Evolutionary conservation across 2,329 filamentous ascomycete species (phyloP).

Genomic region (Fusarium sulawesiense): DNA sequence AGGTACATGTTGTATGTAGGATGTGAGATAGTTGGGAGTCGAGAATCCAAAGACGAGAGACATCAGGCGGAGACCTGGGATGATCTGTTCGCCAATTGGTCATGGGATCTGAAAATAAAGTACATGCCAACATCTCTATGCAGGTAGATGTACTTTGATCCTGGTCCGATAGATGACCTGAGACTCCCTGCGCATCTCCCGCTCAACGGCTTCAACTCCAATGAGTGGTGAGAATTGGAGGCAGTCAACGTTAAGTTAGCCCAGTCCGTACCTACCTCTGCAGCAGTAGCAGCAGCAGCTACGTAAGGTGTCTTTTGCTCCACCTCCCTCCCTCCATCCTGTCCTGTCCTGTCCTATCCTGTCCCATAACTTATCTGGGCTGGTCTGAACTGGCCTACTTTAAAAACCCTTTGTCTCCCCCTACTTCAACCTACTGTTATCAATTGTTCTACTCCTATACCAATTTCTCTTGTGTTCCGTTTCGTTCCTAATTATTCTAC

Average conservation of each 20-base stretch:
- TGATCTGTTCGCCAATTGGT: conserved; percentile 37
- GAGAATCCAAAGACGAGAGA: conserved; percentile 9
- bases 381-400: conserved; percentile 22
- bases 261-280: conserved; percentile 21
- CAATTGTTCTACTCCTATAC: conserved; percentile 14
- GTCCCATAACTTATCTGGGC: conserved; percentile 36
- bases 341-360: not conserved
- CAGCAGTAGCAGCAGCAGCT: not conserved
- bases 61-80: conserved; percentile 23
- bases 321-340: conserved; percentile 38
- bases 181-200: conserved; percentile 32
- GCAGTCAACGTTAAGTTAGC: not conserved
- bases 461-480: conserved; percentile 1
- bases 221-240: not conserved
- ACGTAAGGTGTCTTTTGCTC: conserved; percentile 37
- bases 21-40: conserved; percentile 20
- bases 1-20: conserved; percentile 15
- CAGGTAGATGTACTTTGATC: conserved; percentile 35
- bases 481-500: conserved; percentile 1
- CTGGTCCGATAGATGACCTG: conserved; percentile 24
- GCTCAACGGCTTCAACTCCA: conserved; percentile 36
- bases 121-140: conserved; percentile 22
- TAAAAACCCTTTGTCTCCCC: conserved; percentile 41
- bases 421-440: conserved; percentile 13
- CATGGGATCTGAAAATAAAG: conserved; percentile 11